Base-by-base conservation (phyloP, 495 filamentous ascomycete genomes). In the Tetracladium setigerum region DNA sequence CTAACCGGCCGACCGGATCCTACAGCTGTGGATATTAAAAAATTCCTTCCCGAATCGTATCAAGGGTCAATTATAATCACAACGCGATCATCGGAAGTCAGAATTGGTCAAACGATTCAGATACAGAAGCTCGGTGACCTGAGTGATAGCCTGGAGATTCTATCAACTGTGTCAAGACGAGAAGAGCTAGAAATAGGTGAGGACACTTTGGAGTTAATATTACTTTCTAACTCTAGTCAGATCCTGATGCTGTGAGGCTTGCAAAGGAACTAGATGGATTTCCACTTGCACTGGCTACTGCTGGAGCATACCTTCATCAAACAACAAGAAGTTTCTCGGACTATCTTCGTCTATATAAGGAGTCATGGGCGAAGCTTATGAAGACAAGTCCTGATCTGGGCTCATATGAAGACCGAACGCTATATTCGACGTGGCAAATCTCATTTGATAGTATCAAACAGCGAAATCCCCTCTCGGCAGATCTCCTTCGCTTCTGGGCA, bases 361-460 rank as follows among this genome's bases (percentile, higher is more conserved):
- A 44, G 37, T 67, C 62, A 19, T 70, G 53, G 54, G 14, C 18
- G 12, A 35, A 40, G 38, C 58, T 65, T n/a, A 50, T 63, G 17
- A 38, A 56, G 39, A 41, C 37, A 16, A 62, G 46, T 32, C 63
- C 63, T 24, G 18, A 56, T 22, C 34, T 68, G 16, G 38, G 35
- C 39, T 54, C 60, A 14, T 57, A 66, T 52, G 53, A 59, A 54
- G 57, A 63, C 38, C 56, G 56, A n/a, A 49, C 44, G 12, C 33
- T 76, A 12, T 58, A 68, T 38, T 57, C 61, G 30, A 74, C 69
- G 46, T 76, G 69, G 70, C 51, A 62, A 37, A 61, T 74, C 43
- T 71, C 66, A 31, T 70, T 66, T 46, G 40, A 58, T 44, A 56
- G 64, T 32, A 60, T 77, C 30, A 55, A 62, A 38, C 60, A 62